A percentile compares a stretch with the other conserved stretches of the same genome.
These are phyloP conservation scores for Claviceps arundinis DNA, from an alignment of 2,329 filamentous ascomycete genomes.

Conservation along the genomic window DNA sequence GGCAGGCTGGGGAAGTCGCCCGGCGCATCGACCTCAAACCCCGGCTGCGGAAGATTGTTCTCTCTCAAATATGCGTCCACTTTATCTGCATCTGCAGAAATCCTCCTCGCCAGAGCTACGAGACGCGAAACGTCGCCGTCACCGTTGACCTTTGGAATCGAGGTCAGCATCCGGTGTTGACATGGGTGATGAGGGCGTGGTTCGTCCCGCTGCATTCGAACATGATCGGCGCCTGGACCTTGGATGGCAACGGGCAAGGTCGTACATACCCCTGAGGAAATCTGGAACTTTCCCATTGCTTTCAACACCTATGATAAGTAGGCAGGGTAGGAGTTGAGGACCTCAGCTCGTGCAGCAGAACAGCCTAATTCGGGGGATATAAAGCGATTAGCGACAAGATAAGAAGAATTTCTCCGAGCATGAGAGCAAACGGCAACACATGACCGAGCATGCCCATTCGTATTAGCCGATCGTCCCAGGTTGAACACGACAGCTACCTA, in stretches of 20 bases:
- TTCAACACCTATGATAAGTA: neutral
- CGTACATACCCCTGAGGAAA: conserved; percentile 22
- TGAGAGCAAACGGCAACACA: neutral
- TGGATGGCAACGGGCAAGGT: conserved; percentile 9
- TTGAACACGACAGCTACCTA: no score
- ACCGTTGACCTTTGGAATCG: neutral
- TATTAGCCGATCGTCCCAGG: neutral
- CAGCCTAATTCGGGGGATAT: neutral
- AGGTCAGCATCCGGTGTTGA: neutral
- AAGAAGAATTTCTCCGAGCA: neutral
- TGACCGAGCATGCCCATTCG: neutral
- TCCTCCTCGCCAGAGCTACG: conserved; percentile 32
- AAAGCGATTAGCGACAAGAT: neutral
- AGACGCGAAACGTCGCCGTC: conserved; percentile 22
- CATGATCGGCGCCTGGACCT: conserved; percentile 12
- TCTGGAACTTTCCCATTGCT: conserved; percentile 21
- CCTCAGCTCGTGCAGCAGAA: no score
- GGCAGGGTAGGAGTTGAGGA: no score
- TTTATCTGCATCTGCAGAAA: conserved; percentile 34
- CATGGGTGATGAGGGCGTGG: neutral
- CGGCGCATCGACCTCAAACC: conserved; percentile 31
- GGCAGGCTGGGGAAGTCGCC: conserved; percentile 34
- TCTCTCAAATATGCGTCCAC: conserved; percentile 33
- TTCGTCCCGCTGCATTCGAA: conserved; percentile 10
- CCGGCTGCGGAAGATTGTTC: conserved; percentile 27